These are phyloP conservation scores for Eucalyptus coolabah DNA, from an alignment of 345 rosid genomes.

Conservation along the genomic window DNA sequence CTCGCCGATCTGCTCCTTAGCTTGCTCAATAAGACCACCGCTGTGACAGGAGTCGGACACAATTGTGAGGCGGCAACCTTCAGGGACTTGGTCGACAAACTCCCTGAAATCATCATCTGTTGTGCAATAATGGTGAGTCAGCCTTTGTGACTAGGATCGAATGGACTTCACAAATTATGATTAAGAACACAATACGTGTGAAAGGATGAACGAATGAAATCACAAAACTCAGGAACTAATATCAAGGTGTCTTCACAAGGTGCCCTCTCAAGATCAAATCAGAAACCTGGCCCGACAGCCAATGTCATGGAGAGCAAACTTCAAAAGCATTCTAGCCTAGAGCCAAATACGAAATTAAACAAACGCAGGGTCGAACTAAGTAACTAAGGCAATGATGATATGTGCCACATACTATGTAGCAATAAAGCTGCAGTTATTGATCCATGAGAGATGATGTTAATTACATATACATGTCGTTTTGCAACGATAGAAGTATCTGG, in stretches of 20 bases:
- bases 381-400: neutral
- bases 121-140: neutral
- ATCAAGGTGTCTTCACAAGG: neutral
- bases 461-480: neutral
- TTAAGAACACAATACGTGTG: neutral
- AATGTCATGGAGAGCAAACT: neutral
- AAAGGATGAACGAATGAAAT: neutral
- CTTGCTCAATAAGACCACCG: conserved; percentile 88
- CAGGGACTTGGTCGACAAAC: conserved; percentile 57
- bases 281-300: neutral
- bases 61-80: conserved; percentile 52
- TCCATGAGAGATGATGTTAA: neutral
- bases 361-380: neutral
- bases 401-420: neutral
- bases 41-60: conserved; percentile 96
- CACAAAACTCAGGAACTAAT: neutral
- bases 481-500: neutral
- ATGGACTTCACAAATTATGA: neutral
- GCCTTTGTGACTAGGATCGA: neutral
- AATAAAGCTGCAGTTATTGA: neutral
- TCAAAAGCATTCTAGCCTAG: neutral
- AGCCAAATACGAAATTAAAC: neutral
- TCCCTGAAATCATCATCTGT: conserved; percentile 94
- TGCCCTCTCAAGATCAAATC: neutral
- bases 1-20: conserved; percentile 94